Base-by-base conservation (phyloP, 305 asterid genomes). In the Solanum aculeatissimum region DNA sequence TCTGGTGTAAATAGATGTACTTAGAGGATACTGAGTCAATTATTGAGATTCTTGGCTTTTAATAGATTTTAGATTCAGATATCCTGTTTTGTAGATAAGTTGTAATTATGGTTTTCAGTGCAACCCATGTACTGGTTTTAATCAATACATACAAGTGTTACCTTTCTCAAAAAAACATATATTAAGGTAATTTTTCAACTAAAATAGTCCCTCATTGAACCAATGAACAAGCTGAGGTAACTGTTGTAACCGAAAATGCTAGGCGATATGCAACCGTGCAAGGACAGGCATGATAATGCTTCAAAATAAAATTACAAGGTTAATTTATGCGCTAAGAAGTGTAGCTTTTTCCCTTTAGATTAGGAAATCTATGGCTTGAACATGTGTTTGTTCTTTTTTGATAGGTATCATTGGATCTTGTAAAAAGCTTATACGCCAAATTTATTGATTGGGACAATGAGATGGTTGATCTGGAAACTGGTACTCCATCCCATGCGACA, bases 371-470 rank as follows among this genome's bases (percentile, higher is more conserved):
- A 13, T 53, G 54, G 77, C 47, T 68, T 87, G 77, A 85, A 23
- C 58, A 51, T 42, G 42, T 40, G 49, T 68, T 63, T 63, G 54
- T 71, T 87, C 83, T 71, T 40, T 71, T 88, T 80, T 79, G 85
- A 83, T 92, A 96, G 99, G 99, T 97, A 40, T 97, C 99, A 60
- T 90, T 97, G 84, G 99, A 97, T 92, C 99, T 97, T 81, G 98
- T 94, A 84, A 97, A 97, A 89, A 88, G 98, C 90, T 87, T 97
- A 91, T 95, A 97, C 83, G 98, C 99, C 62, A 97, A 97, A 89
- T 95, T 97, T 85, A 95, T 97, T 53, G 99, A 95, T 87, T 97
- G 99, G 99, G 99, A 97, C 89, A 92, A 90, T 88, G 92, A 92
- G 88, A 97, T 97, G 99, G 93, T 94, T 90, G 99, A 97, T 89